A percentile compares a stretch with the other conserved stretches of the same genome.
Conservation (phyloP, 176 grass and related monocot species). For the Eragrostis nindensis region DNA sequence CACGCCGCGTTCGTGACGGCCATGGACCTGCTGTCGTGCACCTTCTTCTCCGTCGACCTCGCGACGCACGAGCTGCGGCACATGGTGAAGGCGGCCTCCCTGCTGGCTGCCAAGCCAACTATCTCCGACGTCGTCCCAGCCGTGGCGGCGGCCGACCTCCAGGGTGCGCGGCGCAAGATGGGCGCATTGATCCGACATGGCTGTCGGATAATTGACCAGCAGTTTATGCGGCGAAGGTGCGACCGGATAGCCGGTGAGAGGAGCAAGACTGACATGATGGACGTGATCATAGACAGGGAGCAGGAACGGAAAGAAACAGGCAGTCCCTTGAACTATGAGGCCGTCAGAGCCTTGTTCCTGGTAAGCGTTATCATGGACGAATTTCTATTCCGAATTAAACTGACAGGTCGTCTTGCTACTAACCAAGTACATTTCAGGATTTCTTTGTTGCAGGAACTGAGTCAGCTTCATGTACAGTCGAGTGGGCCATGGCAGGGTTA, state of each 20-base stretch:
- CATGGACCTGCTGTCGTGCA: slow-evolving; percentile 22
- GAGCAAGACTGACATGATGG: slow-evolving; percentile 27
- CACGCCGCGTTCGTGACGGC: not conserved
- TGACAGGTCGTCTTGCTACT: no score
- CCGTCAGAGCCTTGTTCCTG: no score
- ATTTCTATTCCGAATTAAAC: no score
- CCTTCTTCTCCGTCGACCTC: slow-evolving; percentile 36
- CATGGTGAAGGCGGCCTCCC: not conserved
- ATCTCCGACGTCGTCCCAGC: slow-evolving; percentile 50
- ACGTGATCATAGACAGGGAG: slow-evolving; percentile 37
- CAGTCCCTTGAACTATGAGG: not conserved
- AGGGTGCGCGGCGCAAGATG: slow-evolving; percentile 15
- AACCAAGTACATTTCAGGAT: slow-evolving; percentile 14
- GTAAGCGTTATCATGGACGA: no score
- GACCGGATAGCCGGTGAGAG: not conserved
- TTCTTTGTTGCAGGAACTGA: slow-evolving; percentile 31
- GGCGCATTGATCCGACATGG: not conserved
- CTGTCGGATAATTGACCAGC: slow-evolving; percentile 26
- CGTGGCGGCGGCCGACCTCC: slow-evolving; percentile 42
- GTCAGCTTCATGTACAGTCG: slow-evolving; percentile 27
- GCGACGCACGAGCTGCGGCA: slow-evolving; percentile 12
- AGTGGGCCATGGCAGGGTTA: not conserved
- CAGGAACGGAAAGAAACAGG: not conserved
- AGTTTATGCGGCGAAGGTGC: slow-evolving; percentile 3
- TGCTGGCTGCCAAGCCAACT: not conserved